Base-by-base conservation (phyloP, 2,329 filamentous ascomycete species). In the Seiridium unicorne region DNA sequence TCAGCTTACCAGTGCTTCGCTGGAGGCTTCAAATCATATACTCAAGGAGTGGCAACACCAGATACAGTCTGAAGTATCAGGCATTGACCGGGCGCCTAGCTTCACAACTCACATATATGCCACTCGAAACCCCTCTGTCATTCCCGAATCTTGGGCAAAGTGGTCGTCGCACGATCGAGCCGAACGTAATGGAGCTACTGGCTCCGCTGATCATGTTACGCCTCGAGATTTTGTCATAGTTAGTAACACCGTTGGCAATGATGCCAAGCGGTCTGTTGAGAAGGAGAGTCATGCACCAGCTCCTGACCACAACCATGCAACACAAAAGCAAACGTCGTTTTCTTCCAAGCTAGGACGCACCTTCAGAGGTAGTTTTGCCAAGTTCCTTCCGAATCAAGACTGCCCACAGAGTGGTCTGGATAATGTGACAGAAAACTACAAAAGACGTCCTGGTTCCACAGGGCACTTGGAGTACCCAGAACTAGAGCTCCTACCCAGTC, bases 391-490 rank as follows among this genome's bases (percentile, higher is more conserved):
- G 7, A 54, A 61, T 9, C 64, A 58, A 35, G 58, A 55, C 1
- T 57, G 59, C 36, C 34, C 56, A 13, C 9, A 35, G 10, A 9
- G 3, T 18, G 40, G 36, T 31, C 44, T 31, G 7, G n/a, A 35
- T 34, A 47, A 36, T 13, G 6, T n/a, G 8, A 8, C 10, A 8
- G 13, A 34, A 32, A 18, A 40, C n/a, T 36, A 55, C 32, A 64
- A 35, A 42, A 42, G 47, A 18, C 54, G 51, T 5, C 60, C 34
- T n/a, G 61, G 59, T 40, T 36, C 51, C 11, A 57, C 62, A 18
- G 59, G 64, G 13, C 42, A 66, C 59, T 59, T 74, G 6, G 73
- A 75, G 51, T 74, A 74, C n/a, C 73, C 72, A 0, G 73, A 75
- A 54, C 69, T 75, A 6, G 72, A 75, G 57, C 67, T 74, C 42